Evolutionary conservation across 2,329 filamentous ascomycete species (phyloP).

Genomic region (Penicillium sumatraense): DNA sequence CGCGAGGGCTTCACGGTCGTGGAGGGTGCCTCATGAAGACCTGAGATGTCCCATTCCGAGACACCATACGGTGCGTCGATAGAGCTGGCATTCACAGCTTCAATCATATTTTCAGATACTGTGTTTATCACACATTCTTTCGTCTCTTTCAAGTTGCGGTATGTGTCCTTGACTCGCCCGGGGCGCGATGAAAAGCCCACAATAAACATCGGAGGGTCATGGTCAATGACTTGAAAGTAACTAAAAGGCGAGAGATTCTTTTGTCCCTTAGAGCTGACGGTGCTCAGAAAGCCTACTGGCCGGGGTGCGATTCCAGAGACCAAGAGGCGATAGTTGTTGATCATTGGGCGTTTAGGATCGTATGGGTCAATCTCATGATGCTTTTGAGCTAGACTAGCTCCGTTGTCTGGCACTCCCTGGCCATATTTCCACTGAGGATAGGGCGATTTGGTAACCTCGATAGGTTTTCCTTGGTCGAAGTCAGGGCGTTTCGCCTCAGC

Average conservation of each 20-base stretch:
- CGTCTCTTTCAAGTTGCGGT: constrained; percentile 71
- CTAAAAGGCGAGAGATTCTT: constrained; percentile 82
- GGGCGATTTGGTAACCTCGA: constrained; percentile 41
- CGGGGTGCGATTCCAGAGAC: constrained; percentile 80
- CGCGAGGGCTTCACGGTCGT: constrained; percentile 68
- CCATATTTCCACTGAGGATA: constrained; percentile 38
- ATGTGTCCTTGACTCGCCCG: constrained; percentile 71
- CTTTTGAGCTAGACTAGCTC: constrained; percentile 14
- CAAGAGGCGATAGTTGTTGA: constrained; percentile 86
- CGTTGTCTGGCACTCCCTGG: constrained; percentile 21
- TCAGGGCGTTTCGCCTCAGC: constrained; percentile 40
- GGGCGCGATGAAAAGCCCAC: constrained; percentile 62
- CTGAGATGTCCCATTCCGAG: constrained; percentile 80
- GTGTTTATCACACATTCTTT: constrained; percentile 84
- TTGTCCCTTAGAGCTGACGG: constrained; percentile 62
- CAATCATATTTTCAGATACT: constrained; percentile 78
- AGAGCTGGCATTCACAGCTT: constrained; percentile 78
- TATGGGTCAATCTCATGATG: constrained; percentile 77
- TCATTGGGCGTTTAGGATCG: constrained; percentile 65
- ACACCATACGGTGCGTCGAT: constrained; percentile 77
- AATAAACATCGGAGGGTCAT: constrained; percentile 85
- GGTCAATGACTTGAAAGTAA: constrained; percentile 79
- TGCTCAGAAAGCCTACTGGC: constrained; percentile 70
- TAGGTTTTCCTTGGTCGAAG: constrained; percentile 32
- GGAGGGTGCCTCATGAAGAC: constrained; percentile 70